Base-by-base conservation (phyloP, 805 yeast genomes). In the Candida xiaguanensis region DNA sequence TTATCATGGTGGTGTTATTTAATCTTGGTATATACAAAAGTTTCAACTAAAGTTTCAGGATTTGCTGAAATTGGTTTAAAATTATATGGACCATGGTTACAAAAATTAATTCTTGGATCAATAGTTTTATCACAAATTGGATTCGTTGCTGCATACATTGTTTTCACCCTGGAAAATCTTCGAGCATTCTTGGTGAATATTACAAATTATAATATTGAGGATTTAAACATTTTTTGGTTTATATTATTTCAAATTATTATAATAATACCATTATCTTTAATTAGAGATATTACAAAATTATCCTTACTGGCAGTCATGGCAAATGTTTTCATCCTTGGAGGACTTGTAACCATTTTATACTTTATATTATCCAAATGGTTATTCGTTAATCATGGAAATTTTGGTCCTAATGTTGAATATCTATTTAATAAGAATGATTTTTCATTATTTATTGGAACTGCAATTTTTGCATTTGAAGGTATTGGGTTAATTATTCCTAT, bases 391-490 rank as follows among this genome's bases (percentile, higher is more conserved):
- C 16, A 40, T 2, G 56, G 65, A 2, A 34, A 38, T 2, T 57
- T 72, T 0, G 80, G 80, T 1, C 67, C 65, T 2, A 79, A 75
- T 2, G 67, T 84, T 23, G 65, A 67, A 16, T 58, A 60, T 36
- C 55, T 61, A 24, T 74, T 84, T 61, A 84, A 84, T 56, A 44
- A 64, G 22, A 65, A 71, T 4, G 71, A 71, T 36, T 85, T 86
- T 71, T 77, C 91, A 0, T 60, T 85, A 34, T 85, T 85, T 52
- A 79, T 85, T 36, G 95, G 95, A 7, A 86, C 85, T 5, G 90
- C 91, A 2, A 85, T 85, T 22, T 85, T 85, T 65, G 88, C 93
- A n/a, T 85, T 84, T 54, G 95, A 85, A 62, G 95, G 95, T 1
- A 84, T 85, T 41, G 93, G 95, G 0, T 65, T 85, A 34, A 82